Evolutionary conservation across 2,329 filamentous ascomycete genomes (phyloP).

Genomic region (Microdochium trichocladiopsis): DNA sequence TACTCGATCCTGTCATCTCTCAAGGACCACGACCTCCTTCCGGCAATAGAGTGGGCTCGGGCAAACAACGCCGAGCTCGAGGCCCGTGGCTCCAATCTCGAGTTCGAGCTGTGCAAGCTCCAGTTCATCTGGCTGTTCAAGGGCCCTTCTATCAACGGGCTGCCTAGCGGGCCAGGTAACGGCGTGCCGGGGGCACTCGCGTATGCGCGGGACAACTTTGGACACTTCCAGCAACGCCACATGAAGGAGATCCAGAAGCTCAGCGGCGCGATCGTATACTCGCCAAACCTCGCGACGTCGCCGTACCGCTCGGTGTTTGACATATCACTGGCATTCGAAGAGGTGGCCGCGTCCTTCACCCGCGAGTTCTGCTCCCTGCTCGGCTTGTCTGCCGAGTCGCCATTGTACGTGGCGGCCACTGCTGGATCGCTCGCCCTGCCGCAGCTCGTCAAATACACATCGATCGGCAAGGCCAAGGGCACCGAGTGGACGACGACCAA

Average conservation of each 20-base stretch:
- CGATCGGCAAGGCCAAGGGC: slow-evolving; percentile 79
- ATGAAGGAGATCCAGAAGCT: slow-evolving; percentile 74
- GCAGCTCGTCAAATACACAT: slow-evolving; percentile 79
- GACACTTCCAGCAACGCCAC: slow-evolving; percentile 67
- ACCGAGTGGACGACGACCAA: slow-evolving; percentile 93
- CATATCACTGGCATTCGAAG: slow-evolving; percentile 69
- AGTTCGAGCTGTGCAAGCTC: slow-evolving; percentile 87
- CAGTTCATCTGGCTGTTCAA: slow-evolving; percentile 88
- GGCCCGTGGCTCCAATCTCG: slow-evolving; percentile 79
- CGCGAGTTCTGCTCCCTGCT: slow-evolving; percentile 91
- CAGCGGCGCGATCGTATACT: slow-evolving; percentile 73
- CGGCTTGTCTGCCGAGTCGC: slow-evolving; percentile 83
- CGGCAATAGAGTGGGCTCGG: slow-evolving; percentile 83
- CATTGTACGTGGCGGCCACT: slow-evolving; percentile 86
- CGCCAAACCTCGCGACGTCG: slow-evolving; percentile 64
- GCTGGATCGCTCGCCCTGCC: slow-evolving; percentile 90
- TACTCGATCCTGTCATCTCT: slow-evolving; percentile 80
- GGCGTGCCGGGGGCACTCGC: slow-evolving; percentile 59
- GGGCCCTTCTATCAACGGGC: slow-evolving; percentile 45
- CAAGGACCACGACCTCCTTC: slow-evolving; percentile 64
- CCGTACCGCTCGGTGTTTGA: slow-evolving; percentile 78
- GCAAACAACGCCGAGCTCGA: slow-evolving; percentile 66
- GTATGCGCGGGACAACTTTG: slow-evolving; percentile 72
- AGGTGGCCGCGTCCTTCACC: slow-evolving; percentile 81
- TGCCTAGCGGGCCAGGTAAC: slow-evolving; percentile 41